Evolutionary conservation across 805 yeast genomes (phyloP).

Genomic region (Lipomyces yamanashiensis): DNA sequence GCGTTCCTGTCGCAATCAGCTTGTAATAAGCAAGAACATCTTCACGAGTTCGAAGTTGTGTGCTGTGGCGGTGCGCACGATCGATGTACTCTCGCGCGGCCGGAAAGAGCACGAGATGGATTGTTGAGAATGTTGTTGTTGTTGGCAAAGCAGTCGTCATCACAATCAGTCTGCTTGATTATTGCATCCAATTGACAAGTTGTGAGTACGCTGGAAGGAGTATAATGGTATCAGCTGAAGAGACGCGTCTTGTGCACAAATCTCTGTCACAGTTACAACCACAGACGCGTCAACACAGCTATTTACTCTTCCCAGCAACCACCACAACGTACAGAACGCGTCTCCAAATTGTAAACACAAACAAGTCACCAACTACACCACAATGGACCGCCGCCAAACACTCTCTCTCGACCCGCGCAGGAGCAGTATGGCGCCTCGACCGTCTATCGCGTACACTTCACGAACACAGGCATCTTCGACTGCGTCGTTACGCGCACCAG

Average conservation of each 20-base stretch:
- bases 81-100: constrained; percentile 26
- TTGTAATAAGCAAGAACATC: constrained; percentile 31
- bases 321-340: not conserved
- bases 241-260: constrained; percentile 3
- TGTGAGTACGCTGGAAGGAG: not conserved
- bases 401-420: not conserved
- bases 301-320: not conserved
- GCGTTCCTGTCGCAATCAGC: constrained; percentile 28
- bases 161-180: no score
- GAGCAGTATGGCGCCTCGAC: constrained; percentile 5
- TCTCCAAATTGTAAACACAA: not conserved
- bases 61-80: constrained; percentile 21
- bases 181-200: no score
- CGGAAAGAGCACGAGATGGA: constrained; percentile 31
- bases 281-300: constrained; percentile 3
- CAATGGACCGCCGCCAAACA: constrained; percentile 7
- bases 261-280: not conserved
- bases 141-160: constrained; percentile 7
- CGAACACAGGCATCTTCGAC: constrained; percentile 2
- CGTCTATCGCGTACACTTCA: constrained; percentile 26
- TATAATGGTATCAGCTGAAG: not conserved
- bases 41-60: constrained; percentile 17
- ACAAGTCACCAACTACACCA: not conserved
- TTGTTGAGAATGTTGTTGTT: constrained; percentile 22
- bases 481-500: not conserved